A percentile compares a stretch with the other conserved stretches of the same genome.
Evolutionary conservation across 495 filamentous ascomycete genomes (phyloP).

Genomic region (Penicillium alfredii): DNA sequence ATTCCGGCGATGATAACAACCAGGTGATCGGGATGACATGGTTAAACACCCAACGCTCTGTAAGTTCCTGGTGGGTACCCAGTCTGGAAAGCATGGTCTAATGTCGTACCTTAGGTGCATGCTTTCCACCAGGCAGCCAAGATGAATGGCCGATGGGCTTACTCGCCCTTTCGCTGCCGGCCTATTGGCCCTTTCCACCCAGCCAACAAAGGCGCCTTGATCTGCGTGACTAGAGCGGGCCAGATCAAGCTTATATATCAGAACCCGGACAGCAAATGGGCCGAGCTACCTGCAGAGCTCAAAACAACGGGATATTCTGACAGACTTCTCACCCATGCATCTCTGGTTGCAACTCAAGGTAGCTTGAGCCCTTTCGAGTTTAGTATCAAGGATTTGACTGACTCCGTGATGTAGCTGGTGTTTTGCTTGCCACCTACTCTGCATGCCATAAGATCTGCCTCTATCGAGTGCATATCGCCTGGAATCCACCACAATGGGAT

Average conservation of each 20-base stretch:
- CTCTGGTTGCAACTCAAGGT: constrained; percentile 69
- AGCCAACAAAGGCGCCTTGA: constrained; percentile 57
- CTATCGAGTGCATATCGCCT: constrained; percentile 51
- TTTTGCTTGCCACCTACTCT: constrained; percentile 61
- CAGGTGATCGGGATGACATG: constrained; percentile 80
- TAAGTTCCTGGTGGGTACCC: constrained; percentile 24
- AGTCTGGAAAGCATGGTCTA: background rate
- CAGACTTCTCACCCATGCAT: constrained; percentile 72
- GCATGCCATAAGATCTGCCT: constrained; percentile 60
- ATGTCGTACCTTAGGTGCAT: constrained; percentile 33
- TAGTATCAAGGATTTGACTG: background rate
- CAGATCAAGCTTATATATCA: constrained; percentile 66
- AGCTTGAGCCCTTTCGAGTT: constrained; percentile 13
- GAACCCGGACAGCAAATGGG: constrained; percentile 57
- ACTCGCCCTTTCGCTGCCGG: constrained; percentile 42
- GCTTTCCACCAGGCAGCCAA: constrained; percentile 48
- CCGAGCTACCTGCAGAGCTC: constrained; percentile 60
- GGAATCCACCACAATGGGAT: constrained; percentile 41
- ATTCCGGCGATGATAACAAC: constrained; percentile 63
- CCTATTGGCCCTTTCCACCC: constrained; percentile 62
- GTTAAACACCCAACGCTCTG: constrained; percentile 59
- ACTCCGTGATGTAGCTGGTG: constrained; percentile 33
- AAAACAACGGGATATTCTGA: constrained; percentile 63
- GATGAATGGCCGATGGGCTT: constrained; percentile 46
- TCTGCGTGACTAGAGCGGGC: constrained; percentile 66